Evolutionary conservation across 495 filamentous ascomycete genomes (phyloP).

Genomic region (Schizothecium vesticola): DNA sequence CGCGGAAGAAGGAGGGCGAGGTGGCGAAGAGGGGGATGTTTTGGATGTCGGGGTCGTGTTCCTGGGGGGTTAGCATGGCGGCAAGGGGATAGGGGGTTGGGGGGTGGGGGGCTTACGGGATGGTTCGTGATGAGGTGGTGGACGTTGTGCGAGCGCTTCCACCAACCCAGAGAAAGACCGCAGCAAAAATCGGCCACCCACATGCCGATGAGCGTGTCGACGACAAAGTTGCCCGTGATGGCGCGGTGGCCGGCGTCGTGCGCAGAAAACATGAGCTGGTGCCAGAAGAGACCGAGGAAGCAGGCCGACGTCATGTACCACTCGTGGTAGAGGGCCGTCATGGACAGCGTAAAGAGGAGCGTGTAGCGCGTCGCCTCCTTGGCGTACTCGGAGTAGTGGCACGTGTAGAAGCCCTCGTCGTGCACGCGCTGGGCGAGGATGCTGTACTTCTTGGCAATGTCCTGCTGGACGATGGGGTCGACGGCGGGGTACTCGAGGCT

Average conservation of each 20-base stretch:
- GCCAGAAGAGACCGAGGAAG: slow-evolving; percentile 47
- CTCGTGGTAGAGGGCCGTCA: slow-evolving; percentile 26
- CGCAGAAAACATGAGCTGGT: slow-evolving; percentile 51
- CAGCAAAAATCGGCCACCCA: slow-evolving; percentile 47
- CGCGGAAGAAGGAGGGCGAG: slow-evolving; percentile 41
- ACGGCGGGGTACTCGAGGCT: slow-evolving; percentile 37
- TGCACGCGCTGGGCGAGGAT: slow-evolving; percentile 36
- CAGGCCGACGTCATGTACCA: slow-evolving; percentile 45
- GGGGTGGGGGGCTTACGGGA: slow-evolving; percentile 15
- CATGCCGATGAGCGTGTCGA: slow-evolving; percentile 44
- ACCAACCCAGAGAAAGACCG: slow-evolving; percentile 48
- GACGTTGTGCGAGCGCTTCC: slow-evolving; percentile 51
- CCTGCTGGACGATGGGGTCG: slow-evolving; percentile 36
- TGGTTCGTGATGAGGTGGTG: slow-evolving; percentile 49
- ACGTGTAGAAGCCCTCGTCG: slow-evolving; percentile 39
- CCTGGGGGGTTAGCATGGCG: slow-evolving; percentile 2
- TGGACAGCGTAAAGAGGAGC: slow-evolving; percentile 32
- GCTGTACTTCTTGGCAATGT: slow-evolving; percentile 40
- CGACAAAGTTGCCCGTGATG: slow-evolving; percentile 43
- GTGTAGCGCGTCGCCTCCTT: slow-evolving; percentile 41
- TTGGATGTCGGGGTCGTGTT: slow-evolving; percentile 50
- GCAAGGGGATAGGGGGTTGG: too few species aligned
- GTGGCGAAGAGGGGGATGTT: slow-evolving; percentile 47
- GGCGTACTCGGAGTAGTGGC: slow-evolving; percentile 39
- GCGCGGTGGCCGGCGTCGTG: slow-evolving; percentile 48